Evolutionary conservation across 352 stramenopile genomes (phyloP), one percentile per base, ranked within the genome.

Genomic region (Globisporangium sylvaticum): DNA sequence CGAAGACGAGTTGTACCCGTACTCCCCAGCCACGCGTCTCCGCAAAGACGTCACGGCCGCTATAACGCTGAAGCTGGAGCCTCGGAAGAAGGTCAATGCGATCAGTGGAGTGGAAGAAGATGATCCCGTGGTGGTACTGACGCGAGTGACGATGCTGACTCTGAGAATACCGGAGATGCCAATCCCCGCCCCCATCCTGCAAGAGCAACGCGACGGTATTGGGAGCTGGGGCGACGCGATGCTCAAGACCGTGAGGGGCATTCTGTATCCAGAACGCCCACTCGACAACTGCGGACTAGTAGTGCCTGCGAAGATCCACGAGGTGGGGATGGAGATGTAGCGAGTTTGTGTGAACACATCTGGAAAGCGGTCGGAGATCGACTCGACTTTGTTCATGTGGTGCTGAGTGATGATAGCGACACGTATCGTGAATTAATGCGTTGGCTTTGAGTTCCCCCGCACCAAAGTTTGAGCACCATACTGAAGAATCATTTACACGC

Each of bases 1-100:
- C 37, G 42, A 62, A 9, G 63, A 68, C 39, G 63, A 62, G 25
- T 20, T 61, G n/a, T 56, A 50, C 15, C 63, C 63, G 34, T 68
- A 68, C 53, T 68, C 53, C 1, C 63, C 63, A 12, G n/a, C 22
- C 6, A 31, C 29, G 20, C 63, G 63, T 6, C 7, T 62, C 0
- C 63, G 63, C 0, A 39, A 68, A n/a, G 53, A 68, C 18, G 34
- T 68, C 37, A 68, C 55, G 37, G 53, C 20, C 9, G 52, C 53
- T 42, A 55, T 68, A 7, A 61, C 31, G 3, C 24, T 68, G 31
- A 46, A 22, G 18, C 18, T 48, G 24, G 53, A 63, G 29, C 8
- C 29, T 7, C 53, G 53, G 4, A 37, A 31, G 52, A 62, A n/a
- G 14, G 9, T 57, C 1, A 61, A 57, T 20, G 15, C 2, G 1